Base-by-base conservation (phyloP, 352 stramenopile genomes). In the Pythium graminicola region DNA sequence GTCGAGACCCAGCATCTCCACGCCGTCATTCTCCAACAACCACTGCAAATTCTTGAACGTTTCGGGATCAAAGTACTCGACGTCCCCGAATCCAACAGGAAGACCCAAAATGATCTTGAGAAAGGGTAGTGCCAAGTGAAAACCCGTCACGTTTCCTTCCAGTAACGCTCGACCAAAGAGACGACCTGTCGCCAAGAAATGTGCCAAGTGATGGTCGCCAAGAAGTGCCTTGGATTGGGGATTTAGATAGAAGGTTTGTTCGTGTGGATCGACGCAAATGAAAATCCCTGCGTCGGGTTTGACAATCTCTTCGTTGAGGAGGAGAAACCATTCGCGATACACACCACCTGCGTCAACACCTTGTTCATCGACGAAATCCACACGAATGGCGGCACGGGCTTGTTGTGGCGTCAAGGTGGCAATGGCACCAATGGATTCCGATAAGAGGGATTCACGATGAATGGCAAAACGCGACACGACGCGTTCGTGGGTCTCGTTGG, bases 81-180 rank as follows among this genome's bases (percentile, higher is more conserved):
- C 61, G 69, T 98, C 90, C 20, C 73, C 76, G 43, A 97, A 88
- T 19, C 73, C 84, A 42, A 97, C 72, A 11, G 92, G 93, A 72
- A 85, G 95, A n/a, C 81, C 89, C 1, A 97, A 63, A 2, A 98
- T 78, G 56, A 97, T 88, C 67, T 97, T 97, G 70, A 97, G 97
- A 44, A 98, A 57, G 17, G 93, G 81, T 16, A 86, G 72, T 8
- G 93, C 85, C 60, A 98, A 81, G 58, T 97, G 93, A 28, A 86
- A 85, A 39, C 72, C 65, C 1, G 96, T 82, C 7, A 95, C 59
- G 61, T 97, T 83, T 51, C 83, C 70, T 56, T 97, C 90, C 6
- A 72, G 41, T 20, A 70, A 39, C 6, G 62, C 57, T 1, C 62
- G 54, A 1, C 68, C 65, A 6, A 78, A 22, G 14, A 73, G 17